These are phyloP conservation scores for Ailanthus altissimus DNA, from an alignment of 345 rosid genomes.

Conservation along the genomic window DNA sequence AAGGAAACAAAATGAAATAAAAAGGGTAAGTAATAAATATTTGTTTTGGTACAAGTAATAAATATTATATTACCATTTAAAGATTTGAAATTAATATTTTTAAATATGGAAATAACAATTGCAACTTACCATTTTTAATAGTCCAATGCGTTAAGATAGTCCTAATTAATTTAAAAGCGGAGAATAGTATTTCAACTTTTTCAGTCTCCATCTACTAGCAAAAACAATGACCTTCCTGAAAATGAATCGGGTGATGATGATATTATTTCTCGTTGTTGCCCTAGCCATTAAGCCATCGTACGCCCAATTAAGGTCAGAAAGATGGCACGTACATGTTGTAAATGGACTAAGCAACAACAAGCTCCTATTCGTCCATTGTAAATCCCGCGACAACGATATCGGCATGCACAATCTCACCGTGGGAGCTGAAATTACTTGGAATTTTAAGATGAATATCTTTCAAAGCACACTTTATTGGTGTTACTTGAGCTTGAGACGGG, in stretches of 20 bases:
- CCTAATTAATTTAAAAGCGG: too few relatives aligned
- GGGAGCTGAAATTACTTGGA: not conserved
- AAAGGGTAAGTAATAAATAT: too few relatives aligned
- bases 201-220: not conserved
- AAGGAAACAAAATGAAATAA: too few relatives aligned
- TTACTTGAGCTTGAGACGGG: not conserved
- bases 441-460: not conserved
- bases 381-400: slow-evolving; percentile 8
- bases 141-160: too few relatives aligned
- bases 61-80: too few relatives aligned
- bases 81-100: too few relatives aligned
- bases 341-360: not conserved
- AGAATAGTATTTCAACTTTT: too few relatives aligned
- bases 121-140: too few relatives aligned
- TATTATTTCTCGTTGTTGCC: not conserved
- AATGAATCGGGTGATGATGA: not conserved
- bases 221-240: not conserved
- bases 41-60: too few relatives aligned
- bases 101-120: too few relatives aligned
- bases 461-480: not conserved
- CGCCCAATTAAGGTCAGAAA: not conserved
- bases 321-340: not conserved
- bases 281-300: not conserved
- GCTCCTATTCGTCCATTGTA: not conserved
- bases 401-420: not conserved